Percentiles rank a stretch among this genome's conserved stretches.
These are phyloP conservation scores for Candida mattraensis DNA, from an alignment of 805 yeast genomes.

Conservation along the genomic window DNA sequence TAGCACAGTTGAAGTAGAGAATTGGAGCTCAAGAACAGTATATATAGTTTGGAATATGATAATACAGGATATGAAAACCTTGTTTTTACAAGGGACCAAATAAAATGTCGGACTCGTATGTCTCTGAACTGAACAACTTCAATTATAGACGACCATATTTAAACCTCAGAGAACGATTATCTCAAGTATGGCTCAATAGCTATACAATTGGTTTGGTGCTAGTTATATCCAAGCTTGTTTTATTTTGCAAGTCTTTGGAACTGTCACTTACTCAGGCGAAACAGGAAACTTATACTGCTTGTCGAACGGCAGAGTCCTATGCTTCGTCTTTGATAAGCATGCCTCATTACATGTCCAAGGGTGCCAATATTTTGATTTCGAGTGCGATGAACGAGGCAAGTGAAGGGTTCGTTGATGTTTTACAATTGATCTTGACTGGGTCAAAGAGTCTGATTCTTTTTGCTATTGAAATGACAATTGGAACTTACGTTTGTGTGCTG, in stretches of 20 bases:
- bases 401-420: slow-evolving; percentile 41
- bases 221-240: slow-evolving; percentile 55
- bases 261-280: slow-evolving; percentile 42
- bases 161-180: slow-evolving; percentile 49
- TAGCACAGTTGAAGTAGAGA: slow-evolving; percentile 3
- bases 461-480: slow-evolving; percentile 69
- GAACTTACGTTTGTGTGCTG: slow-evolving; percentile 83
- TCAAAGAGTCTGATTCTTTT: slow-evolving; percentile 62
- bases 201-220: slow-evolving; percentile 57
- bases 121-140: slow-evolving; percentile 3
- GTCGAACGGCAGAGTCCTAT: slow-evolving; percentile 46
- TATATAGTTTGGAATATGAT: slow-evolving; percentile 4
- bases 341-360: slow-evolving; percentile 56
- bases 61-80: too few species aligned
- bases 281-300: slow-evolving; percentile 40
- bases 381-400: slow-evolving; percentile 49
- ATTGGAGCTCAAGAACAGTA: too few species aligned
- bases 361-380: slow-evolving; percentile 54
- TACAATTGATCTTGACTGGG: slow-evolving; percentile 52
- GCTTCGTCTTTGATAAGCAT: slow-evolving; percentile 38
- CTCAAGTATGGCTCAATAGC: slow-evolving; percentile 69
- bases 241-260: slow-evolving; percentile 52
- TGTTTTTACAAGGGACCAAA: too few species aligned
- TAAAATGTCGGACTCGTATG: slow-evolving; percentile 6
- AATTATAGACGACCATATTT: slow-evolving; percentile 40